Percentiles rank a stretch among this genome's conserved stretches.
These are phyloP conservation scores for Penicillium samsonianum DNA, from an alignment of 495 filamentous ascomycete species.

Conservation along the genomic window DNA sequence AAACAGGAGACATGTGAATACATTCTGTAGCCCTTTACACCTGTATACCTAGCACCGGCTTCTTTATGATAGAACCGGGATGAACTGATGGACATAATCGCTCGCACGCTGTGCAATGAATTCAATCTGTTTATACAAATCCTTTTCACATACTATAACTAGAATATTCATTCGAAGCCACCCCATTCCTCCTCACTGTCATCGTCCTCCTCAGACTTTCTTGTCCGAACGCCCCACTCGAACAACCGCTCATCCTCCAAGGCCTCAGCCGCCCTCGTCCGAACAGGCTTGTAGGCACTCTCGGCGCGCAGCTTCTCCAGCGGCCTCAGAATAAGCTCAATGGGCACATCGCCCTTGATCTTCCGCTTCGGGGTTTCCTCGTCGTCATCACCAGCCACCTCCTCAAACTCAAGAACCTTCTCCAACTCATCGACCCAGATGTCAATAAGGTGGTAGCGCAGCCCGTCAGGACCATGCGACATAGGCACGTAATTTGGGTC, in stretches of 20 bases:
- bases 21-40: neutral
- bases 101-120: slow-evolving; percentile 27
- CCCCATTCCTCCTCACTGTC: slow-evolving; percentile 65
- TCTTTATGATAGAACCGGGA: slow-evolving; percentile 22
- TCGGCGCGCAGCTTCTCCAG: slow-evolving; percentile 55
- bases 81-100: slow-evolving; percentile 9
- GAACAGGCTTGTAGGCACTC: slow-evolving; percentile 70
- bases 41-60: neutral
- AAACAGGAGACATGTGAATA: slow-evolving; percentile 20
- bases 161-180: slow-evolving; percentile 55
- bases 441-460: slow-evolving; percentile 87
- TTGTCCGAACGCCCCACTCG: slow-evolving; percentile 53
- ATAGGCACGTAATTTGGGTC: slow-evolving; percentile 40
- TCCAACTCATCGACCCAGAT: slow-evolving; percentile 87
- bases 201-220: slow-evolving; percentile 38
- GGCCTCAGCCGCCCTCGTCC: slow-evolving; percentile 68
- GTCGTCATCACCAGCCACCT: slow-evolving; percentile 32
- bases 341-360: slow-evolving; percentile 42
- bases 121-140: slow-evolving; percentile 19
- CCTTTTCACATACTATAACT: slow-evolving; percentile 10
- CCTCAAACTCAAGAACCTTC: slow-evolving; percentile 59
- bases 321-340: slow-evolving; percentile 60
- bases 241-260: slow-evolving; percentile 74
- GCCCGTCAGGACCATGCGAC: slow-evolving; percentile 67
- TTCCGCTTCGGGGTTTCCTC: slow-evolving; percentile 32